These are phyloP conservation scores for Microcyclospora pomicola DNA, from an alignment of 2,329 filamentous ascomycete species.

Conservation along the genomic window DNA sequence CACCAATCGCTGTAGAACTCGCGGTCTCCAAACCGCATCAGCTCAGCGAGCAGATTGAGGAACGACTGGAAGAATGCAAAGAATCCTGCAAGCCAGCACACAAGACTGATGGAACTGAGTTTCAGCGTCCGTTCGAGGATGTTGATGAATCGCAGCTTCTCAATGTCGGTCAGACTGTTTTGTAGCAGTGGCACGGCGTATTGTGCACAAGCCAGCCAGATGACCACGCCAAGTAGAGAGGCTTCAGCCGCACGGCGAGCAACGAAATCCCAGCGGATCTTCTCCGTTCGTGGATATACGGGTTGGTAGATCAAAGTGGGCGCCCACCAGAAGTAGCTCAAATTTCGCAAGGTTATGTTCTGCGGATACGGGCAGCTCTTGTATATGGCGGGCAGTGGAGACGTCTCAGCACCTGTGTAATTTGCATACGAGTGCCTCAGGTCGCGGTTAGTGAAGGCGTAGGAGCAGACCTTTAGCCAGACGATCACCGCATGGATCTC, in stretches of 20 bases:
- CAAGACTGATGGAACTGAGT: conserved; percentile 82
- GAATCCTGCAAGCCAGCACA: conserved; percentile 96
- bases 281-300: conserved; percentile 73
- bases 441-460: conserved; percentile 92
- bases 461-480: conserved; percentile 91
- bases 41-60: conserved; percentile 79
- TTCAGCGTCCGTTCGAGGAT: conserved; percentile 88
- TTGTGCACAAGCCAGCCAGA: conserved; percentile 90
- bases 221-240: conserved; percentile 52
- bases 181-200: conserved; percentile 81
- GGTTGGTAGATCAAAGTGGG: conserved; percentile 95
- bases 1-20: conserved; percentile 98
- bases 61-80: conserved; percentile 91
- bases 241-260: conserved; percentile 69
- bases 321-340: conserved; percentile 96
- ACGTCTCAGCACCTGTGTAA: conserved; percentile 49
- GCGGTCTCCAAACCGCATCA: conserved; percentile 80
- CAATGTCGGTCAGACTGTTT: conserved; percentile 82
- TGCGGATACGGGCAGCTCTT: conserved; percentile 69
- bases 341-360: conserved; percentile 78
- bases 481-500: conserved; percentile 89
- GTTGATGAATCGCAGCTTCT: conserved; percentile 61
- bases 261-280: conserved; percentile 79
- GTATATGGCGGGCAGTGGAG: conserved; percentile 69
- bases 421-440: conserved; percentile 72